Base-by-base conservation (phyloP, 2,329 filamentous ascomycete species). In the Pseudogymnoascus sp. region DNA sequence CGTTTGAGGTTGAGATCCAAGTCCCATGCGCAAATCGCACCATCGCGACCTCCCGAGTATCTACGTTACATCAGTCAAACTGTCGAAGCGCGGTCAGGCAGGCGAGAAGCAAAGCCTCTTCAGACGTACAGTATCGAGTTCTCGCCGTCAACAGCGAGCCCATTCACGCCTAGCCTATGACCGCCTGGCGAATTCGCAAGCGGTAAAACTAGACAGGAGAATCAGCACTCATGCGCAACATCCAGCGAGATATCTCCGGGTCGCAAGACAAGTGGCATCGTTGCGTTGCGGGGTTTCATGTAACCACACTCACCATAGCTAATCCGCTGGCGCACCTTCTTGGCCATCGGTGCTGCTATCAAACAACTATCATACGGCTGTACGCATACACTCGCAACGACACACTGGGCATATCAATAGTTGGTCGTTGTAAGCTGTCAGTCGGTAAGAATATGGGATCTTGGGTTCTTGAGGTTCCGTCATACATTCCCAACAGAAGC, bases 21-120 rank as follows among this genome's bases (percentile, higher is more conserved):
- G 76, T 98, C 88, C 95, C 95, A 99, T 66, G 93, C 92, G 79
- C 95, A 99, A 69, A 99, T 89, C 61, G 95, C 90, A 71, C 95
- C 95, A 77, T 99, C 95, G 74, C 95, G 89, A 66, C 95, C 95
- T 69, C 92, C 95, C 54, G 95, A 97, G 79, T 98, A 99, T 72
- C 93, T 97, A 69, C 66, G 66, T 69, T 71, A 70, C 64, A 71
- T 74, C 64, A 71, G 65, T 39, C 36, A 62, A 70, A 68, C 61
- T 21, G 65, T 19, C 16, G 10, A 31, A 64, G 13, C 31, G 60
- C 39, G 6, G 48, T 16, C 16, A 28, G n/a, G 36, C 31, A 41
- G 28, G 19, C 25, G 62, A 54, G 61, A 39, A 60, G 61, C 21
- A 19, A 23, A 28, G 25, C 6, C 61, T 64, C 68, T 62, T 68